phyloP scores from a whole-genome alignment of 2,329 filamentous ascomycete species.

The Thielaviopsis musarum region DNA sequence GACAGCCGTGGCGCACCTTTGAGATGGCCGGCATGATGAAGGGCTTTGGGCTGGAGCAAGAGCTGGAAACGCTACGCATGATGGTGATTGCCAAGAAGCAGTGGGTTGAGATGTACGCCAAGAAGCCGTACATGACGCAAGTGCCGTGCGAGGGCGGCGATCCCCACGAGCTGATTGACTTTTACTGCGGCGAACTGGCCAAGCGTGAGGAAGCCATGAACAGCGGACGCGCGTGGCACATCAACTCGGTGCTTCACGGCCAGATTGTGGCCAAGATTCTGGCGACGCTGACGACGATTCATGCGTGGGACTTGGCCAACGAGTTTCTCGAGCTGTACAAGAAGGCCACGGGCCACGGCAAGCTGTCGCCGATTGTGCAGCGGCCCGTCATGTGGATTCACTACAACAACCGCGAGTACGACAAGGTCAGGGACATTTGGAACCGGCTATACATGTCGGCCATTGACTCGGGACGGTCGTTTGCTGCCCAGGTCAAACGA shows the following conservation, averaged over 20 bases:
- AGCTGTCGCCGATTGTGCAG: constrained; percentile 37
- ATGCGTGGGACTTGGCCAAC: constrained; percentile 35
- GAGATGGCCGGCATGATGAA: constrained; percentile 30
- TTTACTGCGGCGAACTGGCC: constrained; percentile 16
- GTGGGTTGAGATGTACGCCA: constrained; percentile 24
- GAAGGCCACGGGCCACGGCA: constrained; percentile 16
- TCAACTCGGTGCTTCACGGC: constrained; percentile 12
- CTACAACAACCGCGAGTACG: constrained; percentile 37
- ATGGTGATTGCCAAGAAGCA: constrained; percentile 9
- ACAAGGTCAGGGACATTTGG: constrained; percentile 52
- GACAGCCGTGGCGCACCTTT: constrained; percentile 25
- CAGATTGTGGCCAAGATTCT: constrained; percentile 19
- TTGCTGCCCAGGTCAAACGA: constrained; percentile 11
- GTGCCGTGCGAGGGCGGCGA: constrained; percentile 15
- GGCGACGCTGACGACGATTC: constrained; percentile 20
- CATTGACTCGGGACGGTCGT: constrained; percentile 10
- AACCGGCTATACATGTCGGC: constrained; percentile 25
- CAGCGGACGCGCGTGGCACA: constrained; percentile 16
- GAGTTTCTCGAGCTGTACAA: constrained; percentile 39
- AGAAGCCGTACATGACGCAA: constrained; percentile 21
- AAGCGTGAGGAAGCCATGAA: constrained; percentile 13
- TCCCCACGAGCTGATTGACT: constrained; percentile 18
- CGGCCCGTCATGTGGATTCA: constrained; percentile 52
- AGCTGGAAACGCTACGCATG: constrained; percentile 21
- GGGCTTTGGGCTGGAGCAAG: constrained; percentile 24